Base-by-base conservation (phyloP, 768 basidiomycete species). In the Amanita rimosa region DNA sequence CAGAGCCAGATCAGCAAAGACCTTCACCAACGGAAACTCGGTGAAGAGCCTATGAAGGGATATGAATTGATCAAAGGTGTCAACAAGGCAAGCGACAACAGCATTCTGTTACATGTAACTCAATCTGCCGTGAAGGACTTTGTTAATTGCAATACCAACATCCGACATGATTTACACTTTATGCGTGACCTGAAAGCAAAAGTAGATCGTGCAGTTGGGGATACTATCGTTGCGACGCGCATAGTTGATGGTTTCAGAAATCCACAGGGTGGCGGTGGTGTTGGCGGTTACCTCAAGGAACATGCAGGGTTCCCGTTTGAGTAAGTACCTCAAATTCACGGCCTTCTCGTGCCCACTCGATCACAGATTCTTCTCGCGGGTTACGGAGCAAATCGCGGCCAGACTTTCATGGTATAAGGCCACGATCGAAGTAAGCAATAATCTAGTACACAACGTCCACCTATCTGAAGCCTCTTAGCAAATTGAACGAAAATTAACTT, bases 281-380 rank as follows among this genome's bases (percentile, higher is more conserved):
- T n/a, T 40, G 26, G 38, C 17, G 72, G 71, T 19, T 79, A 85
- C 62, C 66, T 89, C 44, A 88, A 85, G 59, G 83, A 83, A 44
- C 78, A 88, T 51, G 83, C 88, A 2, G 72, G 69, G n/a, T 92
- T 90, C 64, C 88, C 88, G 19, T 66, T 87, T 8, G 88, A 89
- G 85, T 89, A 54, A 41, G 81, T 69, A n/a, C 16, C 3, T 33
- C 33, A 14, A n/a, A 22, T 27, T 7, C 29, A 19, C 13, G 36
- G 31, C 29, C 13, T 5, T 11, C 14, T 27, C 37, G 22, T 34
- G 19, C 33, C 60, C 2, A 59, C 14, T 10, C 17, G 33, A 44
- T 10, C 34, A 35, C 42, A 88, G 86, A 56, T 87, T 79, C 64
- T 89, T 90, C 66, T 72, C 68, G 21, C 75, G 85, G 17, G 75